phyloP scores from a whole-genome alignment of 306 rosid species.

The Aeschynomene evenia region DNA sequence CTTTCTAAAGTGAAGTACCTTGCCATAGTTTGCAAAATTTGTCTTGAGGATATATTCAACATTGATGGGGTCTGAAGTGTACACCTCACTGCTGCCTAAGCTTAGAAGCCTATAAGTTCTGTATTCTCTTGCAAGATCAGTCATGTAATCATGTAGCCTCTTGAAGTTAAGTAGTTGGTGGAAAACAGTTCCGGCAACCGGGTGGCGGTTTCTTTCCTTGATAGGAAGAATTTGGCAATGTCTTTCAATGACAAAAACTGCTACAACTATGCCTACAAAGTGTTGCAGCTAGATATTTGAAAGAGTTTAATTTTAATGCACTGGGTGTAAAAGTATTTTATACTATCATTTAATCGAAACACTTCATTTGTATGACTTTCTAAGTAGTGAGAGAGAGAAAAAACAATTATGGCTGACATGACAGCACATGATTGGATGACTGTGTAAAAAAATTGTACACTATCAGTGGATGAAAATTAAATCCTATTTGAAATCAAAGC shows the following conservation, averaged over 20 bases:
- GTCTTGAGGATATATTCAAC: slow-evolving; percentile 87
- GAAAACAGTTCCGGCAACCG: slow-evolving; percentile 64
- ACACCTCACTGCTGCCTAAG: slow-evolving; percentile 59
- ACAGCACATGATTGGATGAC: too few species aligned
- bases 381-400: too few species aligned
- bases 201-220: background rate
- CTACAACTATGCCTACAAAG: background rate
- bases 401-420: too few species aligned
- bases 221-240: background rate
- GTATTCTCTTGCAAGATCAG: slow-evolving; percentile 66
- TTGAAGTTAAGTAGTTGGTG: slow-evolving; percentile 70
- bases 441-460: too few species aligned
- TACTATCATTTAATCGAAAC: too few species aligned
- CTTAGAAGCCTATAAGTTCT: slow-evolving; percentile 70
- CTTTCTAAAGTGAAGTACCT: slow-evolving; percentile 45
- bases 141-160: slow-evolving; percentile 74
- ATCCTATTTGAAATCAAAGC: background rate
- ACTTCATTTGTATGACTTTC: too few species aligned
- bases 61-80: slow-evolving; percentile 68
- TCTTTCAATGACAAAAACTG: background rate
- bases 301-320: too few species aligned
- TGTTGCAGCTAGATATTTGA: background rate
- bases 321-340: too few species aligned
- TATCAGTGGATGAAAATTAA: too few species aligned
- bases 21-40: slow-evolving; percentile 74